Evolutionary conservation across 768 basidiomycete species (phyloP), one percentile per base, ranked within the genome.

Genomic region (Amanita phalloides): DNA sequence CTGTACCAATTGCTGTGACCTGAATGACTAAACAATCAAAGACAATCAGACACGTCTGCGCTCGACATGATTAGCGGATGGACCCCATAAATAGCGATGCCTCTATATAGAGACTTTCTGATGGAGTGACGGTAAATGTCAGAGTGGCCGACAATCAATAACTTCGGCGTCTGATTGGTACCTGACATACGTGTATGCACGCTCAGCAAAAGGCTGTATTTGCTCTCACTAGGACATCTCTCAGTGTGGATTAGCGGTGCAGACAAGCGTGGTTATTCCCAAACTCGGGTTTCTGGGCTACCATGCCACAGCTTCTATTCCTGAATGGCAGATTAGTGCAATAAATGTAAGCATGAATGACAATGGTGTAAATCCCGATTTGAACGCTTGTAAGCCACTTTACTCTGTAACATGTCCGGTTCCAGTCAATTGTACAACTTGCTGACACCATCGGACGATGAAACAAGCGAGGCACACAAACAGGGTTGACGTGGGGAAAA

Each of bases 61-160:
- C 36, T 23, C 25, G 11, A 20, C 37, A 39, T 37, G 48, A 49
- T 49, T 39, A 36, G 48, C 48, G 26, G n/a, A 32, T 30, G 17
- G 10, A 28, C 20, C 11, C 35, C 48, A 37, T 28, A 49, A 49
- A 49, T 49, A 49, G 48, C 4, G 46, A 38, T 36, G 13, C n/a
- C 48, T 28, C 38, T 49, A 37, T 49, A 49, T 37, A 38, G 37
- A 38, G 26, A n/a, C 13, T 38, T 13, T 26, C 23, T 30, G 21
- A 25, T 23, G 7, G 17, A 10, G 17, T 25, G 37, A 49, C 48
- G 37, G 48, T 39, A 49, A 49, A 35, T 26, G 36, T 30, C 48
- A 49, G 48, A 49, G 36, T 41, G 13, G 23, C 48, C 48, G 48
- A 49, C 25, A 28, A 37, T 48, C 33, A 48, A 17, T 17, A 8